These are phyloP conservation scores for Calocybe gangraenosa DNA, from an alignment of 768 basidiomycete species.

Conservation along the genomic window DNA sequence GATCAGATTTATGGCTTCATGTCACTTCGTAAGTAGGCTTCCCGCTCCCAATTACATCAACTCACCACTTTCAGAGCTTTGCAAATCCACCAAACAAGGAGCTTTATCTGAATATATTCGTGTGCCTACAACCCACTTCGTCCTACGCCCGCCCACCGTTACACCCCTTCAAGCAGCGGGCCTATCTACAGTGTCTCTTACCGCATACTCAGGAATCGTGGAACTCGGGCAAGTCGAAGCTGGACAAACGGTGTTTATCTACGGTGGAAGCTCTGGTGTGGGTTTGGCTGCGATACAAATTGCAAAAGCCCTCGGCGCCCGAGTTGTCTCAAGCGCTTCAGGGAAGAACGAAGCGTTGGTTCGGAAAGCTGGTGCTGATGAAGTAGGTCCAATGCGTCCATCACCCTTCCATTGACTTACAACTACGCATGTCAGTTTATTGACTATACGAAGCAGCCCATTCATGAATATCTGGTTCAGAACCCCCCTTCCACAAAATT, in stretches of 20 bases:
- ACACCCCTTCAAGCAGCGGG: constrained; percentile 46
- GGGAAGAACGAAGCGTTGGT: constrained; percentile 45
- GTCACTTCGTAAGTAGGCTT: constrained; percentile 13
- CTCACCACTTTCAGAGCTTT: constrained; percentile 2
- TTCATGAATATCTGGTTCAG: constrained; percentile 31
- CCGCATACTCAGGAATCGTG: constrained; percentile 41
- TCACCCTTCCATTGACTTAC: neutral
- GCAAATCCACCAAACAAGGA: constrained; percentile 30
- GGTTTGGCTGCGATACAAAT: constrained; percentile 55
- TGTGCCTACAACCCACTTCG: constrained; percentile 26
- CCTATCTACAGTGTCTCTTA: constrained; percentile 40
- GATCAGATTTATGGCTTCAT: constrained; percentile 50
- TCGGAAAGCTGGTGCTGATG: constrained; percentile 47
- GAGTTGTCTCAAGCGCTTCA: constrained; percentile 48
- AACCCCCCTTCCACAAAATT: constrained; percentile 36
- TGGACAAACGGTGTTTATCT: constrained; percentile 48
- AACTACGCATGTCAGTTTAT: constrained; percentile 28
- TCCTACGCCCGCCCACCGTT: constrained; percentile 33
- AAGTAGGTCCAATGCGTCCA: constrained; percentile 25
- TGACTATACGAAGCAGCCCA: constrained; percentile 42
- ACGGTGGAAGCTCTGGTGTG: constrained; percentile 53
- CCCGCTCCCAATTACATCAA: neutral
- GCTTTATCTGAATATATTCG: constrained; percentile 44
- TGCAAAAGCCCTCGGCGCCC: constrained; percentile 47
- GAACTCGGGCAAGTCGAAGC: constrained; percentile 32